Conservation (phyloP, 2,329 filamentous ascomycete genomes). For the Aspergillus sp. region DNA sequence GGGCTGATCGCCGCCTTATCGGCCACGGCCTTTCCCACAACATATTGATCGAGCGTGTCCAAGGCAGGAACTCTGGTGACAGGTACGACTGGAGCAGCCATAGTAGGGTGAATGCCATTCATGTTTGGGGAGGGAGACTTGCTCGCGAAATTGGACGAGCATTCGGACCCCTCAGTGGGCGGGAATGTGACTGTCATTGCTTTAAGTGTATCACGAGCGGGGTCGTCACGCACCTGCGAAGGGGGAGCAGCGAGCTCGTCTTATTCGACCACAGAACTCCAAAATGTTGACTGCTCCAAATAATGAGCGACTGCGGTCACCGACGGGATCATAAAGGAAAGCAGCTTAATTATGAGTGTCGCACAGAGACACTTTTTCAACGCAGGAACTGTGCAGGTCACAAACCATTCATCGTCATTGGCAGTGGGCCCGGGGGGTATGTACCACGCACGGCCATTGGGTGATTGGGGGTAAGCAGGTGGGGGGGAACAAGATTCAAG, state of each 20-base stretch:
- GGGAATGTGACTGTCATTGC: slow-evolving; percentile 18
- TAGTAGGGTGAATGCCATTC: background rate
- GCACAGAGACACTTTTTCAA: slow-evolving; percentile 13
- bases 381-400: slow-evolving; percentile 20
- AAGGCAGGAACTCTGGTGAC: slow-evolving; percentile 30
- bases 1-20: slow-evolving; percentile 12
- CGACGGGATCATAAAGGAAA: background rate
- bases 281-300: slow-evolving; percentile 2
- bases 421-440: slow-evolving; percentile 14
- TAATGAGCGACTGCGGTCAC: background rate
- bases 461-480: background rate
- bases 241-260: slow-evolving; percentile 12
- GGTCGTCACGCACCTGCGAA: slow-evolving; percentile 20
- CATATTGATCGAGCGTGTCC: slow-evolving; percentile 29
- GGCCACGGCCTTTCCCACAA: slow-evolving; percentile 10
- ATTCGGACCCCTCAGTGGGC: slow-evolving; percentile 16
- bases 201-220: slow-evolving; percentile 18
- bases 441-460: slow-evolving; percentile 14
- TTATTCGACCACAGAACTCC: slow-evolving; percentile 15
- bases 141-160: slow-evolving; percentile 4
- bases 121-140: background rate
- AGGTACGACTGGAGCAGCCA: slow-evolving; percentile 16
- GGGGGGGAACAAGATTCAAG: slow-evolving; percentile 1
- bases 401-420: slow-evolving; percentile 20
- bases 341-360: slow-evolving; percentile 8